These are phyloP conservation scores for Plasmopara halstedii DNA, from an alignment of 352 stramenopile species.

Conservation along the genomic window DNA sequence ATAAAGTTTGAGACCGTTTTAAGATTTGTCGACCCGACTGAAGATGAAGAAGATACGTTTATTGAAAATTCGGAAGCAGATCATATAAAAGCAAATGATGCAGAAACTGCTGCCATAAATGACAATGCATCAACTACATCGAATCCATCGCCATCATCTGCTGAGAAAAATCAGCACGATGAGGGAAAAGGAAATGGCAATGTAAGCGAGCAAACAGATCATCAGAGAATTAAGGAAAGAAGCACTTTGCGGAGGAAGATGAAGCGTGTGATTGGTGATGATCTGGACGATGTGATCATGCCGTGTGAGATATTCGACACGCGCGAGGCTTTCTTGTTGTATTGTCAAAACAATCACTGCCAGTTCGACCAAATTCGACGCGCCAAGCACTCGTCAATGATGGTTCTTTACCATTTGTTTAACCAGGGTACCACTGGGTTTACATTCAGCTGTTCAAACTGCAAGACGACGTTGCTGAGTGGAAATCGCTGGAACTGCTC, in stretches of 20 bases:
- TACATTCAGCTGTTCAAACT: slow-evolving; percentile 94
- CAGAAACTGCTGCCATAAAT: slow-evolving; percentile 7
- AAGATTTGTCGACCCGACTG: slow-evolving; percentile 40
- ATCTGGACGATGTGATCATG: slow-evolving; percentile 91
- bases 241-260: slow-evolving; percentile 16
- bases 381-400: slow-evolving; percentile 83
- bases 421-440: slow-evolving; percentile 96
- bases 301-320: slow-evolving; percentile 96
- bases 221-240: slow-evolving; percentile 10
- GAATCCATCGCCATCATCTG: slow-evolving; percentile 6
- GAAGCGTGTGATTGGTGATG: slow-evolving; percentile 36
- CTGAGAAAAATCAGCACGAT: slow-evolving; percentile 18
- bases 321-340: slow-evolving; percentile 85
- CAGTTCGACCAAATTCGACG: slow-evolving; percentile 76
- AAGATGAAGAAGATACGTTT: slow-evolving; percentile 13
- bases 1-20: slow-evolving; percentile 66
- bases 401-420: slow-evolving; percentile 82
- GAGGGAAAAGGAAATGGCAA: slow-evolving; percentile 3
- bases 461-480: slow-evolving; percentile 90
- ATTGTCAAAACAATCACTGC: slow-evolving; percentile 86
- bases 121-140: neutral
- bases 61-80: slow-evolving; percentile 4
- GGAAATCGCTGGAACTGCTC: slow-evolving; percentile 95
- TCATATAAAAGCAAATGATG: slow-evolving; percentile 21
- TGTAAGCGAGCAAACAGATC: slow-evolving; percentile 22